Base-by-base conservation (phyloP, 306 rosid species). In the Gynostemma pentaphyllum region DNA sequence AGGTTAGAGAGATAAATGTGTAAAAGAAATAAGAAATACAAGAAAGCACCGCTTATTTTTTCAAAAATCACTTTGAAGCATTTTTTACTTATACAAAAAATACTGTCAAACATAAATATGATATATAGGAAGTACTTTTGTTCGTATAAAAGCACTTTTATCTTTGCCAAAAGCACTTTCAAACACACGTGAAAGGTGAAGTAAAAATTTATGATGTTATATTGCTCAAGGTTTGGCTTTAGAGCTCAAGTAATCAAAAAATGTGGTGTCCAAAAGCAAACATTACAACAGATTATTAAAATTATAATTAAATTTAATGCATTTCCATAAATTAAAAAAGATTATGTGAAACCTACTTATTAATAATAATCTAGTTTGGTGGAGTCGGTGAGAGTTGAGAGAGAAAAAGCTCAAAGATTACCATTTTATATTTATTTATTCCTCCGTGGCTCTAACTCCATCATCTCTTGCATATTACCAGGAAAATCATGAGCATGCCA, bases 401-500 rank as follows among this genome's bases (percentile, higher is more conserved):
- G 18, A 15, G 13, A 13, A 24, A 24, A 15, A 27, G 7, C 18
- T 19, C 13, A 48, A 10, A 49, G 32, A 16, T 5, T 19, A 12
- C n/a, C n/a, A 59, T 11, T 36, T 9, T 8, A 34, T 16, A 2
- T 36, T 36, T 19, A 36, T 59, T 59, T 32, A 16, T 56, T 4
- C 26, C 8, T 0, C 24, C 47, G 26, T 44, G 41, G 24, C 10
- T 8, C 21, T 49, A 45, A 41, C 29, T 36, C 30, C 64, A 64
- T 65, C 75, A 76, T 47, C 28, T 51, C 0, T 18, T 2, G 36
- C 27, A 73, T 42, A 51, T 47, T 21, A 44, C 27, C 21, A 45
- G 76, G 70, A 23, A 70, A 70, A 71, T 76, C 32, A 70, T 41
- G 73, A 65, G 76, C 78, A 61, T 51, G 77, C 44, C 39, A 45